Evolutionary conservation across 176 grass and related monocot species (phyloP), one percentile per base, ranked within the genome.

Genomic region (Microstegium vimineum): DNA sequence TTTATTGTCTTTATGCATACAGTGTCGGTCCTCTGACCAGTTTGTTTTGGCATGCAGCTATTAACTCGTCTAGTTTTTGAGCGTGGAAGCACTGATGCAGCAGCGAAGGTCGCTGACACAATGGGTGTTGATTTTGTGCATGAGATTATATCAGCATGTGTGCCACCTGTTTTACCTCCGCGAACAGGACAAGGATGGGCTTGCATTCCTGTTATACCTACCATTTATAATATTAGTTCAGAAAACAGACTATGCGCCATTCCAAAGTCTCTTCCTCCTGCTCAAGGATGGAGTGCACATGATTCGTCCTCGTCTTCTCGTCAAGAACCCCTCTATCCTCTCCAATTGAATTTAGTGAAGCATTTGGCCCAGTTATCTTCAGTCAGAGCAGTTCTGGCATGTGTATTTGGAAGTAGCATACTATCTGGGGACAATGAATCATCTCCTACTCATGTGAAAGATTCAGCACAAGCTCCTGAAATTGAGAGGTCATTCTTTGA

Each of bases 61-160:
- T 90, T 94, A 88, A 98, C 92, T 69, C 95, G 89, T 81, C 85
- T 98, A 33, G 92, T 98, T 60, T 98, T 98, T 86, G 95, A 98
- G 60, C 89, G 87, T 63, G 90, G 86, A 87, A 98, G 95, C 82
- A 90, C 90, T 73, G 95, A 94, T 76, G 95, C 92, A 23, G 95
- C 95, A 80, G 92, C 87, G 69, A 93, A 94, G 82, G 92, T 92
- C 37, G 90, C 95, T 84, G 95, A 94, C 72, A 89, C 91, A 69
- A 94, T 98, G 95, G 84, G 90, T 27, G 89, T 94, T 22, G 92
- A 98, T 84, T 98, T 98, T 86, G 95, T 94, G 71, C 92, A 98
- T 35, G 92, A 98, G 81, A 86, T 98, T 68, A 93, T 98, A 90
- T 94, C 89, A 35, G 87, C 95, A 68, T 94, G 92, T 68, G 95